Conservation (phyloP, 2,329 filamentous ascomycete species). For the Aspergillus fijiensis region DNA sequence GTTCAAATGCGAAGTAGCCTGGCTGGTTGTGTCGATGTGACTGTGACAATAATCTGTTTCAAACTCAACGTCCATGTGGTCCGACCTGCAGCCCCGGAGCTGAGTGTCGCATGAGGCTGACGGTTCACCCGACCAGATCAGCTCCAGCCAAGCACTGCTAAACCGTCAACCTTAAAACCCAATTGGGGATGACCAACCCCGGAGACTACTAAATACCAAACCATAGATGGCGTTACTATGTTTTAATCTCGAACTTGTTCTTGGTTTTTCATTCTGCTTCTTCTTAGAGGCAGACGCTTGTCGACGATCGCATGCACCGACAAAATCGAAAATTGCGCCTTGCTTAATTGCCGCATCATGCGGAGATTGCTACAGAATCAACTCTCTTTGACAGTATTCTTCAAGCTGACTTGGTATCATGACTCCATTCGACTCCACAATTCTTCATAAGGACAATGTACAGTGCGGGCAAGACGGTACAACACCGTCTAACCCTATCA, state of each 20-base stretch:
- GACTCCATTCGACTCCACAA: conserved; percentile 7
- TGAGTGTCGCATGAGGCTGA: not conserved
- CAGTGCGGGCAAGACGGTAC: not conserved
- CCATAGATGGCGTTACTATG: not conserved
- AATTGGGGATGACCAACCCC: conserved; percentile 6
- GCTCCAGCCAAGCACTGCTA: conserved; percentile 9
- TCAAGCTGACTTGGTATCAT: conserved; percentile 14
- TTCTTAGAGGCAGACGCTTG: not conserved
- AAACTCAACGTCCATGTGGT: conserved; percentile 8
- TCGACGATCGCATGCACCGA: not conserved
- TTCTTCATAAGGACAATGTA: not conserved
- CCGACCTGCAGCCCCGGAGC: not conserved
- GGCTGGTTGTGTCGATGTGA: not conserved
- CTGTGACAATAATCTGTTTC: not conserved
- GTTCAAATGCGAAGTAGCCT: not conserved
- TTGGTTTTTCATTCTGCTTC: too few species aligned
- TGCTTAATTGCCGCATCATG: not conserved
- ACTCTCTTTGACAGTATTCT: not conserved
- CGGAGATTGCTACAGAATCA: not conserved
- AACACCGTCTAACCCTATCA: not conserved
- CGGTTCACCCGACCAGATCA: conserved; percentile 21
- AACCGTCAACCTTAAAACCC: not conserved
- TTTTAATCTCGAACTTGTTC: too few species aligned
- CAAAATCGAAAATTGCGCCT: not conserved
- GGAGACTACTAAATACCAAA: not conserved